Percentiles rank a stretch among this genome's conserved stretches.
Evolutionary conservation across 148 eudicot genomes (phyloP).

Genomic region (Camellia japonica): DNA sequence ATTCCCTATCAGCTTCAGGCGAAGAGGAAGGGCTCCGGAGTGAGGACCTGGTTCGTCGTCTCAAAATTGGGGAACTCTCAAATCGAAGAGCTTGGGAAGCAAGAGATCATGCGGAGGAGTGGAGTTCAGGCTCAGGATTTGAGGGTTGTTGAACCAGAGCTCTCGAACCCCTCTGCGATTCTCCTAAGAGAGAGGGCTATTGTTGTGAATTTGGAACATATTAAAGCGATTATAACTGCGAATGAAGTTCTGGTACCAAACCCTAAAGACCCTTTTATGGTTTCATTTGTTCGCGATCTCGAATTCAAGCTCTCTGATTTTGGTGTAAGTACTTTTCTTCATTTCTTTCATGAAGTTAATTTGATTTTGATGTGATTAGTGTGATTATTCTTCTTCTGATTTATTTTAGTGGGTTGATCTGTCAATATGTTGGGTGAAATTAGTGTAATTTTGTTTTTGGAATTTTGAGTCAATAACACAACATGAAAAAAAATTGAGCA

Average conservation of each 20-base stretch:
- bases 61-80: not conserved
- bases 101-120: not conserved
- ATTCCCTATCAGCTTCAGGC: not conserved
- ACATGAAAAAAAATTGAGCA: not conserved
- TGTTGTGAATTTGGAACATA: constrained; percentile 9
- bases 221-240: constrained; percentile 9
- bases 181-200: not conserved
- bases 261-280: not conserved
- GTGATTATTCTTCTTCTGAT: not conserved
- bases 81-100: not conserved
- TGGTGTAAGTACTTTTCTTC: not conserved
- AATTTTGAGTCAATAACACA: not conserved
- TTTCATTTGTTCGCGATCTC: not conserved
- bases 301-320: not conserved
- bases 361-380: not conserved
- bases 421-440: not conserved
- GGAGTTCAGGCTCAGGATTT: not conserved
- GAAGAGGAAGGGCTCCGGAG: constrained; percentile 5
- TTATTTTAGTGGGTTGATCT: not conserved
- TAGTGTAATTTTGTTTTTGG: not conserved
- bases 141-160: constrained; percentile 7
- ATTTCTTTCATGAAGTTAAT: not conserved
- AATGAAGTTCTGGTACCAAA: not conserved
- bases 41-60: not conserved
- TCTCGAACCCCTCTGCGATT: not conserved